Evolutionary conservation across 306 rosid genomes (phyloP), one percentile per base, ranked within the genome.

Genomic region (Dalbergia oliveri): DNA sequence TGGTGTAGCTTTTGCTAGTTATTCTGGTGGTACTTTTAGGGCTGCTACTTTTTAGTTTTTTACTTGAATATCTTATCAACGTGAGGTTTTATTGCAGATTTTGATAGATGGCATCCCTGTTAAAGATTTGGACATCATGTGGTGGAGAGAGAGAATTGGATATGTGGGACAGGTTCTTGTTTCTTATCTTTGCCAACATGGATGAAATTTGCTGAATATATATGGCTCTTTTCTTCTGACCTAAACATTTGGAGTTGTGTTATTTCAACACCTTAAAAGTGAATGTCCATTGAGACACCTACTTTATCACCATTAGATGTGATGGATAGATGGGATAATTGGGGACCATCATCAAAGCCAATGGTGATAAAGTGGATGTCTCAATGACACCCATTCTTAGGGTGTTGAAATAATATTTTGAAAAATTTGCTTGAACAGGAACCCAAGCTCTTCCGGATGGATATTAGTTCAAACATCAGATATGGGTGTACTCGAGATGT

Each of bases 61-160:
- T 35, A 5, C 67, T 53, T 76, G 9, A 47, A 33, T 82, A 57
- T 64, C 66, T 57, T 62, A 5, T 19, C 73, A 14, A 67, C 49
- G 33, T 3, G 9, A 59, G 19, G 34, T 73, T 77, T 76, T 53
- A 81, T 72, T 87, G 81, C 98, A 93, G 97, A 89, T 95, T 78
- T 89, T 91, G 84, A 79, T 95, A 77, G 99, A 95, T 60, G 97
- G 92, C 33, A 66, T 56, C 76, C 89, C 97, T 65, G 85, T 93
- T 62, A 84, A 81, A 87, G 94, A 90, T 73, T 87, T 95, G 84
- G 97, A 95, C 53, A 51, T 91, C 82, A 64, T 11, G 81, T 95
- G 99, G 99, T 95, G 97, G 99, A 93, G 99, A 83, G 96, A 90
- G 82, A 91, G 91, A 83, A 81, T 93, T 26, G 99, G 99, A 86